Evolutionary conservation across 2,329 filamentous ascomycete genomes (phyloP), one percentile per base, ranked within the genome.

Genomic region (Diaporthe sp.): DNA sequence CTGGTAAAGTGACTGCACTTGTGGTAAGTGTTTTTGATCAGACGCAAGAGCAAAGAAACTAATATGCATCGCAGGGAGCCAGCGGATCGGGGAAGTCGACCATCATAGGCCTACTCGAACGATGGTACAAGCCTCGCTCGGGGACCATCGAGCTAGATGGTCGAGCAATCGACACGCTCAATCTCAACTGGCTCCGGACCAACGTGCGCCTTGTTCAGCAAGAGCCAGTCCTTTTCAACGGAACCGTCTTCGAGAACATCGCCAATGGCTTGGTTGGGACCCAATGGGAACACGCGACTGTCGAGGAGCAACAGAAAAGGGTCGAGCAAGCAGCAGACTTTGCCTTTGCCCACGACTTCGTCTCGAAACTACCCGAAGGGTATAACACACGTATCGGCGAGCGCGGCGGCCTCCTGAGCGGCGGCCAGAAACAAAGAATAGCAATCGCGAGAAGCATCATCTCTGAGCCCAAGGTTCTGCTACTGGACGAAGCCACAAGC

Each of bases 361-460:
- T 95, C 74, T 86, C 88, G 42, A 88, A 88, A 12, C 85, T 94
- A 4, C 92, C 93, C 1, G 83, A 88, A 57, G 87, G 91, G 0
- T 75, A 96, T 80, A 88, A 92, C 1, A 95, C 94, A 0, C 83
- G 89, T 3, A 94, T 97, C 2, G 81, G 90, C 0, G 75, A 92
- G 78, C 86, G 88, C 12, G 92, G 90, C 1, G 88, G 89, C 44
- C 89, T 90, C 74, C 83, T 93, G 19, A 85, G 91, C 0, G 82
- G 81, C 2, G 95, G 95, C 0, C 95, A 98, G 82, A 90, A 94
- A 22, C 95, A 97, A 82, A 90, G 95, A 8, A 89, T 97, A 37
- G 93, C 73, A 8, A 74, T 77, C 4, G 75, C 75, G 9, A 59
- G 75, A 25, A 71, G 68, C 8, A 46, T 77, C 7, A 51, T 75